Evolutionary conservation across 768 basidiomycete genomes (phyloP).

Genomic region (Leccinum disarticulatum): DNA sequence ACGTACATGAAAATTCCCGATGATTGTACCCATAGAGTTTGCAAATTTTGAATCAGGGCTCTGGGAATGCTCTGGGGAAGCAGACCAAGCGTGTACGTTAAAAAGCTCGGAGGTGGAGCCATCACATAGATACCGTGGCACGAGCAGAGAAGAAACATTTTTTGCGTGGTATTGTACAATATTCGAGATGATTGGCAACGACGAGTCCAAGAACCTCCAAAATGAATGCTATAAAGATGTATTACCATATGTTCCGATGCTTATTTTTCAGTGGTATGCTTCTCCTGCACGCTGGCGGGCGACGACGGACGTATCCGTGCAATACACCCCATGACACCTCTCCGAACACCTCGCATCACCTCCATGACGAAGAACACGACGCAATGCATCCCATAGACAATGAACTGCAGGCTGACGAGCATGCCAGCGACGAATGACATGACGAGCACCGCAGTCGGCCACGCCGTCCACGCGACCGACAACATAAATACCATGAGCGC

Average conservation of each 20-base stretch:
- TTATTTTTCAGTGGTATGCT: constrained; percentile 4
- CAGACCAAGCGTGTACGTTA: neutral
- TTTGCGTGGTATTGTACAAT: constrained; percentile 8
- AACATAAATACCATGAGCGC: constrained; percentile 61
- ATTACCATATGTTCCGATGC: neutral
- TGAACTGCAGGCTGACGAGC: constrained; percentile 63
- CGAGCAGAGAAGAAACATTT: neutral
- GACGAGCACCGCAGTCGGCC: constrained; percentile 61
- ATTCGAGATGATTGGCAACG: neutral
- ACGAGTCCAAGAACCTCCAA: neutral
- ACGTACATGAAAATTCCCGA: neutral
- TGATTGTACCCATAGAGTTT: neutral
- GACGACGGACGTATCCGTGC: constrained; percentile 12
- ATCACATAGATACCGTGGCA: neutral
- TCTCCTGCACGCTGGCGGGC: constrained; percentile 12
- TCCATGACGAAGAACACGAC: constrained; percentile 13
- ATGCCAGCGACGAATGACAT: constrained; percentile 59
- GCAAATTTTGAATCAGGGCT: neutral
- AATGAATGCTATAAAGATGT: neutral
- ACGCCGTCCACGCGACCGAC: constrained; percentile 60
- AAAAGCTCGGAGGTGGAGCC: neutral
- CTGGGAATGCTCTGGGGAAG: neutral
- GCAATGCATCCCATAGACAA: constrained; percentile 51
- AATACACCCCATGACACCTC: constrained; percentile 14
- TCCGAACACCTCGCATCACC: constrained; percentile 5